phyloP scores from a whole-genome alignment of 179 eudicot genomes.

The Silene coronaria region DNA sequence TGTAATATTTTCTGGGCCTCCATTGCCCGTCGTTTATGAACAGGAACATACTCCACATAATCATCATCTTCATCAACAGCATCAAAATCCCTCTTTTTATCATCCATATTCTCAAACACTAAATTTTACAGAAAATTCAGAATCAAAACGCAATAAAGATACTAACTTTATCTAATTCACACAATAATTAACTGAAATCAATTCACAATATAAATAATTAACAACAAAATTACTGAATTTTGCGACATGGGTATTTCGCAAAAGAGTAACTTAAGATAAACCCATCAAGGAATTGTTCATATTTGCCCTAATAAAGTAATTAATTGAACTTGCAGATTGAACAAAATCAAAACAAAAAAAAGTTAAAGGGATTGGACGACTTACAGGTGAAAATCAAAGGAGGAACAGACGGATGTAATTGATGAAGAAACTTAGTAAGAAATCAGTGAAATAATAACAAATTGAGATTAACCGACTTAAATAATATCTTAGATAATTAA shows the following conservation, averaged over 20 bases:
- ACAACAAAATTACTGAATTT: not conserved
- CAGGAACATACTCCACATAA: conserved; percentile 68
- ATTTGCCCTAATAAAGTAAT: not conserved
- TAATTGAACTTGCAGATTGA: not conserved
- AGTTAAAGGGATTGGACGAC: no score
- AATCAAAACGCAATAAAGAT: not conserved
- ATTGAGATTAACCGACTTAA: no score
- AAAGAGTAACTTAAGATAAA: no score
- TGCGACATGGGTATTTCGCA: not conserved
- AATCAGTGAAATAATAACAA: no score
- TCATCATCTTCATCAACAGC: conserved; percentile 57
- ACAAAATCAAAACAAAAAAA: no score
- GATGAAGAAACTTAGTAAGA: no score
- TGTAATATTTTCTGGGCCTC: conserved; percentile 64
- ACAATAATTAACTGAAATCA: not conserved
- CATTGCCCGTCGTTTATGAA: conserved; percentile 62
- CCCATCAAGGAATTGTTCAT: not conserved
- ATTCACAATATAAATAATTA: not conserved
- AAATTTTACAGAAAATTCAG: not conserved
- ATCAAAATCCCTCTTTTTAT: not conserved
- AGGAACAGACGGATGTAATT: no score
- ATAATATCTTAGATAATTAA: no score
- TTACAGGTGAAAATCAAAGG: no score
- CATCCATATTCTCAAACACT: not conserved
- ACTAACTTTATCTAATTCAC: not conserved